A percentile compares a stretch with the other conserved stretches of the same genome.
Evolutionary conservation across 2,329 filamentous ascomycete species (phyloP).

Genomic region (Aspergillus novoparasiticus): DNA sequence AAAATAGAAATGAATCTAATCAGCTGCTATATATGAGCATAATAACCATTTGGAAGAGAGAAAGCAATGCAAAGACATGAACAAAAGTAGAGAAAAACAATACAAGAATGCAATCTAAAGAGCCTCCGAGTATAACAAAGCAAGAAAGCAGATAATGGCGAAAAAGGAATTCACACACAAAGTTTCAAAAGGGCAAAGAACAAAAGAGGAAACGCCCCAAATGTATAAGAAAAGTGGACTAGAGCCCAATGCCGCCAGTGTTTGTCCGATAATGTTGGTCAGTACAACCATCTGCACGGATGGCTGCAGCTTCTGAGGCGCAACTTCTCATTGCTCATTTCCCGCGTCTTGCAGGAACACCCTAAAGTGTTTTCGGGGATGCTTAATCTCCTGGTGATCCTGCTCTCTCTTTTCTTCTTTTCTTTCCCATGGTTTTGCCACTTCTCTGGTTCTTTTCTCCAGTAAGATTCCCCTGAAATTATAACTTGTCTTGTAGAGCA

Average conservation of each 20-base stretch:
- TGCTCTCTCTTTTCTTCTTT: not conserved
- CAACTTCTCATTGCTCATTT: constrained; percentile 9
- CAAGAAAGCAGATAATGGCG: not conserved
- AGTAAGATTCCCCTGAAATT: not conserved
- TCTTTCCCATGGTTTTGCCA: not conserved
- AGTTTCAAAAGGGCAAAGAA: not conserved
- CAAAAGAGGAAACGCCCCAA: not conserved
- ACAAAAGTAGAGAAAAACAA: not conserved
- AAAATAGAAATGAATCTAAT: not conserved
- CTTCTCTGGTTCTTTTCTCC: not conserved
- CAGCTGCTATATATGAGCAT: constrained; percentile 3
- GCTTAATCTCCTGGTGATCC: not conserved
- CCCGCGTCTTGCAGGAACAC: not conserved
- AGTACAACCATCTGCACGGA: constrained; percentile 28
- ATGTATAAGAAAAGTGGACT: constrained; percentile 1
- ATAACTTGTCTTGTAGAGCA: not conserved
- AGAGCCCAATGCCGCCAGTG: constrained; percentile 16
- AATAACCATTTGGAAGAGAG: not conserved
- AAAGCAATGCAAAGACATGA: not conserved
- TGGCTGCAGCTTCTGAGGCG: constrained; percentile 24
- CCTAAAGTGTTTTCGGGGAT: not conserved
- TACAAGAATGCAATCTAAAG: constrained; percentile 2
- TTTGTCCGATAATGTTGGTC: constrained; percentile 26
- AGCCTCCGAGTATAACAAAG: constrained; percentile 5
- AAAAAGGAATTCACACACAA: not conserved